Base-by-base conservation (phyloP, 2,329 filamentous ascomycete genomes). In the Sporothrix luriei region DNA sequence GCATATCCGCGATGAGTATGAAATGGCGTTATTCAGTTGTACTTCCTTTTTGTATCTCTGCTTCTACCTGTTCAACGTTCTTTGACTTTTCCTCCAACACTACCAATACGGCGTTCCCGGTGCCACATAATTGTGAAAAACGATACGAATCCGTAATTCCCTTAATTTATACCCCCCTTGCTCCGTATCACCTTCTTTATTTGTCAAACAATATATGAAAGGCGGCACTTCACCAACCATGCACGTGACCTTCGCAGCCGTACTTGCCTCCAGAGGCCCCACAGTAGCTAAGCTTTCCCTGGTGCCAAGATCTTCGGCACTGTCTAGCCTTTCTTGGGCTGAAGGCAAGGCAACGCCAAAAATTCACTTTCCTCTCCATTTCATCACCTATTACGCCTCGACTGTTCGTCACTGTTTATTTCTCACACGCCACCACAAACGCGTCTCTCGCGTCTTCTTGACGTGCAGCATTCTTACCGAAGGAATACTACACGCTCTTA, bases 271-370 rank as follows among this genome's bases (percentile, higher is more conserved):
- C n/a, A 61, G 38, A 40, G 19, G 54, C 19, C 61, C 61, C 61
- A 64, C 61, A 64, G n/a, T 26, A 64, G 43, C 61, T 64, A 33
- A 33, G 38, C 6, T 64, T 26, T 64, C 9, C 21, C 10, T 49
- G 59, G 40, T 43, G 40, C 59, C 21, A 62, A 62, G 59, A 48
- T 49, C 43, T 64, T 33, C 21, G 61, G 43, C 24, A 33, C 43
- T 49, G 16, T 4, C 43, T 64, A 64, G 61, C 38, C 57, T 21
- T 24, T 62, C 57, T 26, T 46, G 38, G 11, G 59, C 40, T 48
- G 14, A 6, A 62, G 40, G 38, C 40, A 48, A 48, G 43, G 59
- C 59, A 21, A 24, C 21, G n/a, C 24, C 38, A 62, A 64, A 64
- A 64, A 64, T 49, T 33, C 24, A 43, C 59, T 26, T 48, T 14